Percentiles rank a stretch among this genome's conserved stretches.
phyloP scores from a whole-genome alignment of 2,329 filamentous ascomycete species.

The Monosporascus sp. region DNA sequence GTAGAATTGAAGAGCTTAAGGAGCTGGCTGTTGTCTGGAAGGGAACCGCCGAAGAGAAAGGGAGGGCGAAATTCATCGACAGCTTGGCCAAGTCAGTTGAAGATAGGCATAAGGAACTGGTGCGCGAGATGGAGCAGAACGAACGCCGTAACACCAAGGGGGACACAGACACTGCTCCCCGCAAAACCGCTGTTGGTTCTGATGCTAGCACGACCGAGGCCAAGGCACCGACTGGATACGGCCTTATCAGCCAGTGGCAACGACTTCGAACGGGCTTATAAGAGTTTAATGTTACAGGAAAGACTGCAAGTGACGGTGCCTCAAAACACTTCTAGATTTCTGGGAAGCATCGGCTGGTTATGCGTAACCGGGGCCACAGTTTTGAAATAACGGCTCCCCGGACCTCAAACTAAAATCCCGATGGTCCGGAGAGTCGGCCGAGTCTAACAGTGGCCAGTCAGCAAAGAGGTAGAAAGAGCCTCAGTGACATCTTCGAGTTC shows the following conservation, averaged over 20 bases:
- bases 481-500: no score
- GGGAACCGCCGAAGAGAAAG: conserved; percentile 92
- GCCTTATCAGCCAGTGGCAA: conserved; percentile 58
- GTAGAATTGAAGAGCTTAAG: conserved; percentile 71
- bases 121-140: conserved; percentile 45
- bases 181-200: conserved; percentile 27
- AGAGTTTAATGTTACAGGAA: no score
- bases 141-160: conserved; percentile 29
- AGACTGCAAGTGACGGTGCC: no score
- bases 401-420: no score
- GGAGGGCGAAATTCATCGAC: conserved; percentile 75
- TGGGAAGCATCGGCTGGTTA: no score
- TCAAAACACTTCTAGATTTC: no score
- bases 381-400: no score
- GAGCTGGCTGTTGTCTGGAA: conserved; percentile 80
- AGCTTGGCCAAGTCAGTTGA: conserved; percentile 75
- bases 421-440: no score
- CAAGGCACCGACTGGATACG: conserved; percentile 47
- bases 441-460: no score
- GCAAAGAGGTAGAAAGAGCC: no score
- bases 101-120: conserved; percentile 55
- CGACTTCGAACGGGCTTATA: conserved; percentile 51
- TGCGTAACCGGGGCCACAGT: no score
- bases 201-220: conserved; percentile 28
- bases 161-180: conserved; percentile 26